Base-by-base conservation (phyloP, 192 early-diverging fungal genomes). In the Coemansia sp. region DNA sequence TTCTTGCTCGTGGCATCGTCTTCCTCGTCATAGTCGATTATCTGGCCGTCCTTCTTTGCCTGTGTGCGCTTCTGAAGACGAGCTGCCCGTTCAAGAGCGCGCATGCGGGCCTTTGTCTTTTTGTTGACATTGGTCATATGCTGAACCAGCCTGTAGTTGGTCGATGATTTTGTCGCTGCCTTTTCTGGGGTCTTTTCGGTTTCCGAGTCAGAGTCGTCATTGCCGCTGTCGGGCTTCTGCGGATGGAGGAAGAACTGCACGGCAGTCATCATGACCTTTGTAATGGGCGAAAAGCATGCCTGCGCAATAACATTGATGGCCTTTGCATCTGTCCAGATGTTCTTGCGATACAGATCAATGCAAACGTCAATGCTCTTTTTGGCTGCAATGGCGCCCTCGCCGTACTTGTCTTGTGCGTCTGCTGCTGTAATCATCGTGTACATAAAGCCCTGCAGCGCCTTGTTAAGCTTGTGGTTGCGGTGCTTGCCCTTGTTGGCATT, bases 401-500 rank as follows among this genome's bases (percentile, higher is more conserved):
- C 85, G 63, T 76, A 80, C 66, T 83, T 85, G 69, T 86, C 88
- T 40, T 86, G 86, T 1, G 86, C 78, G 48, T 88, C 87, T 14
- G 88, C 85, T 40, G 86, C 83, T 48, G 87, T 90, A 20, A 97
- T 81, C 89, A 99, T 95, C 56, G 89, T 96, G 77, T 95, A 99
- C 96, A 99, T 98, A 68, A 92, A 97, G 60, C 91, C 92, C 83
- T 98, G 97, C 48, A 99, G 83, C 18, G 91, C 89, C 75, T 96
- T 98, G 89, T 99, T 99, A 55, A 99, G 84, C 75, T 93, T 93
- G 87, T 97, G 96, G 86, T 99, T 97, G 78, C 94, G 96, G 30
- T 88, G 85, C 72, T 95, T 95, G 40, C 79, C 79, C 32, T 84
- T 86, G 83, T 98, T 99, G 50, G 93, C 87, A 57, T 86, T 88